Evolutionary conservation across 1,284 basidiomycete species (phyloP).

Genomic region (Porogramme epimiltina): DNA sequence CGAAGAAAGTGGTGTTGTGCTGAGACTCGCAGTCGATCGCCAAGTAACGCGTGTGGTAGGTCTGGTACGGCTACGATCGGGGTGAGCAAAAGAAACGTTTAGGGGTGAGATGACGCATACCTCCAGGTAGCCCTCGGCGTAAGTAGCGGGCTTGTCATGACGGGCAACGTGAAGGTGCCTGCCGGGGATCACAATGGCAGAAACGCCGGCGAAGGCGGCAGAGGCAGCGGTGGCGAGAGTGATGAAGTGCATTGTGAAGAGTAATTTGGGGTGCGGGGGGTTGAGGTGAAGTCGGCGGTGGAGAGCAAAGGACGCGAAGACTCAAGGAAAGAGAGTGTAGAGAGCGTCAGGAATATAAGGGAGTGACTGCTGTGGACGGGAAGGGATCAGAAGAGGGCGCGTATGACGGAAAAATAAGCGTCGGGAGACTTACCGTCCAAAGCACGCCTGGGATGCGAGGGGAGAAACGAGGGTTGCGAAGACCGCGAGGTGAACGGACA

Average conservation of each 20-base stretch:
- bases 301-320: constrained; percentile 29
- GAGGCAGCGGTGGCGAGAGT: constrained; percentile 52
- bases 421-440: constrained; percentile 29
- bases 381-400: constrained; percentile 9
- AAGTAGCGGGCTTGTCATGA: constrained; percentile 41
- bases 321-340: constrained; percentile 21
- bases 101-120: constrained; percentile 17
- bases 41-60: constrained; percentile 68
- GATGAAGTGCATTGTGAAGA: constrained; percentile 47
- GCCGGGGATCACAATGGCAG: constrained; percentile 47
- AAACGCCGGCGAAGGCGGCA: constrained; percentile 42
- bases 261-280: constrained; percentile 15
- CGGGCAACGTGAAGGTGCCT: constrained; percentile 32
- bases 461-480: constrained; percentile 25
- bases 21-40: constrained; percentile 57
- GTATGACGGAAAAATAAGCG: constrained; percentile 4
- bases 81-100: not conserved
- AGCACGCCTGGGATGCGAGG: constrained; percentile 29
- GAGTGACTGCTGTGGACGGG: constrained; percentile 28
- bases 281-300: constrained; percentile 11
- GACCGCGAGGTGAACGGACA: constrained; percentile 27
- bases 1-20: constrained; percentile 71
- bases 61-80: constrained; percentile 50
- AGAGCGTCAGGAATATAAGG: constrained; percentile 27
- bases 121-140: constrained; percentile 39